Base-by-base conservation (phyloP, 1,284 basidiomycete genomes). In the Ceratobasidium sp. region DNA sequence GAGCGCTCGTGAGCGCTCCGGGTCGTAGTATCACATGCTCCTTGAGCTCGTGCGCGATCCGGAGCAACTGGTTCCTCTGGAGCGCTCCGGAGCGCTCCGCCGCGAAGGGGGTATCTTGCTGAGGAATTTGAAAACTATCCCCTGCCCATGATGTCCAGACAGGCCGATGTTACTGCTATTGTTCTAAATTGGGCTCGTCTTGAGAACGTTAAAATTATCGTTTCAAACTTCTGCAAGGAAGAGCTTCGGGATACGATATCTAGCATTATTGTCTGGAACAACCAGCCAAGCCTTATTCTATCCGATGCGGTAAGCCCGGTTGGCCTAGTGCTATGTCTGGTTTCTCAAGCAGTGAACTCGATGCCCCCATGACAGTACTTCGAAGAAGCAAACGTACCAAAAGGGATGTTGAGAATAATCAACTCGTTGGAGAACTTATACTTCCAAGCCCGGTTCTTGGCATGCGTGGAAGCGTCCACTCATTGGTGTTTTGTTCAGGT, bases 381-480 rank as follows among this genome's bases (percentile, higher is more conserved):
- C 30, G 38, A 8, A 26, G 16, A 13, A 23, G 30, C 7, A 23
- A 30, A 52, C 21, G 14, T 32, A 18, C 62, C 62, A 9, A 14
- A 64, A 14, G 62, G 62, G 14, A 52, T 41, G 62, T 52, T 67
- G 28, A 67, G 30, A 14, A 38, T 67, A 3, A 18, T 67, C 32
- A 67, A 67, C 21, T 52, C 50, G 18, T 28, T 47, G 16, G 47
- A 52, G 8, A 55, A 67, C 43, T 38, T 38, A 28, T 67, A 55
- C 38, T 67, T 67, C 26, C 64, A 67, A 23, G 64, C 64, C 35
- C 49, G 64, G 38, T 67, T 67, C 46, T 44, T 67, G 64, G 64
- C 64, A 38, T 67, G 64, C 14, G 30, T 55, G 9, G 64, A 67
- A 13, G 64, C 64, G 6, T 9, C 49, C 8, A 55, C 50, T 26